Evolutionary conservation across 2,329 filamentous ascomycete genomes (phyloP).

Genomic region (Camptophora hylomeconis): DNA sequence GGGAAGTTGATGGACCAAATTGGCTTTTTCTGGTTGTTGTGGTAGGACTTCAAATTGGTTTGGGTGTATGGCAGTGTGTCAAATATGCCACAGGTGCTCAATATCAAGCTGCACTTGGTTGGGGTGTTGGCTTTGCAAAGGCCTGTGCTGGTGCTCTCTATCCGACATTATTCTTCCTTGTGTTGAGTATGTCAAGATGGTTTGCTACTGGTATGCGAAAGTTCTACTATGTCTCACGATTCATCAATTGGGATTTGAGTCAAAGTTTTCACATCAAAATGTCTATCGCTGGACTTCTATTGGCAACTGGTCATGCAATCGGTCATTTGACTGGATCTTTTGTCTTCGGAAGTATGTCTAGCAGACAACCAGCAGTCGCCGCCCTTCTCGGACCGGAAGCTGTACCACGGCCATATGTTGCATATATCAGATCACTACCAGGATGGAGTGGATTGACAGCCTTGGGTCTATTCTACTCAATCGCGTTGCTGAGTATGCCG

Average conservation of each 20-base stretch:
- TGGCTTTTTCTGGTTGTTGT: conserved; percentile 38
- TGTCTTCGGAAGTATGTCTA: conserved; percentile 33
- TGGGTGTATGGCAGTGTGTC: conserved; percentile 43
- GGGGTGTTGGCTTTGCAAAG: conserved; percentile 45
- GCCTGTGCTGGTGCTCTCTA: conserved; percentile 42
- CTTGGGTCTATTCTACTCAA: conserved; percentile 37
- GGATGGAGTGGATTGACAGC: conserved; percentile 39
- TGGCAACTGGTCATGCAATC: conserved; percentile 41
- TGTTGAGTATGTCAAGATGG: conserved; percentile 46
- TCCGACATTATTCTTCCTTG: conserved; percentile 45
- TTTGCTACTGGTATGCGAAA: conserved; percentile 40
- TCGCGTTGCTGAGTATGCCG: conserved; percentile 38
- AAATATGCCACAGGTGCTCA: conserved; percentile 35
- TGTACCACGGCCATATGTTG: conserved; percentile 32
- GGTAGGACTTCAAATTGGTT: conserved; percentile 34
- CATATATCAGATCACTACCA: conserved; percentile 35
- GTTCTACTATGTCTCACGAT: conserved; percentile 39
- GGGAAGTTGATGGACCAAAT: conserved; percentile 42
- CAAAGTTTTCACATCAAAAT: conserved; percentile 45
- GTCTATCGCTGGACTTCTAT: conserved; percentile 35
- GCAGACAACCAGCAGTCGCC: conserved; percentile 33
- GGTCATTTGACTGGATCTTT: conserved; percentile 42
- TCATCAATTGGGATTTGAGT: conserved; percentile 45
- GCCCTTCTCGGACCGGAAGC: conserved; percentile 31
- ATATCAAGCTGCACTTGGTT: conserved; percentile 40